Evolutionary conservation across 805 yeast species (phyloP), one percentile per base, ranked within the genome.

Genomic region (Lachancea dasiensis): DNA sequence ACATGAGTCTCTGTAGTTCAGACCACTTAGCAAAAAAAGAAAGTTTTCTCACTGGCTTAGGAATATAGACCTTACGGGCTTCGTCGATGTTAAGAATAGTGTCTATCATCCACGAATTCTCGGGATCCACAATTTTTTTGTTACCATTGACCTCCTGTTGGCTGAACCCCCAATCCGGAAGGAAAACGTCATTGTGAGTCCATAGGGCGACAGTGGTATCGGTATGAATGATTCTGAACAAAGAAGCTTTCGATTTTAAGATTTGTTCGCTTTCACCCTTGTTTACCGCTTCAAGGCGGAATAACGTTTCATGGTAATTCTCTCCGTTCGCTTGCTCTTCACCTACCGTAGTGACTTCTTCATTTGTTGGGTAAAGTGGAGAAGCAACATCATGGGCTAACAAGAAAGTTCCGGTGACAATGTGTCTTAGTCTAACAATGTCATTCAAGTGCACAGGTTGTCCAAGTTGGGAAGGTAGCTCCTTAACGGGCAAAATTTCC

Each of bases 81-180:
- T 84, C 95, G 16, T 65, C 64, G 43, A 92, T 60, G 38, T 75
- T 77, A 20, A 77, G 60, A 47, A 90, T 86, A 9, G 69, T 65
- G 45, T 86, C 95, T 46, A 89, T 66, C 31, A 56, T 54, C 98
- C 98, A 92, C 16, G 70, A 63, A 56, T 84, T 86, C 37, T 77
- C 74, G 10, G 68, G 49, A 33, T 83, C 94, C 25, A 60, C 73
- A 15, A 81, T 58, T 58, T 86, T 81, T 61, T 92, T 92, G 68
- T 84, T 86, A 57, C 98, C 98, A 58, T 92, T 86, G 42, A 92
- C 87, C 65, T 92, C 99, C 58, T 81, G 87, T 59, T 92, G 97
- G 37, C 68, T 65, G 58, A 78, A 84, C 1, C 83, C 98, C 99
- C 99, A 92, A 11, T 86, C 97, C 14, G 99, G 98, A 42, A 92